Evolutionary conservation across 176 grass and related monocot genomes (phyloP).

Genomic region (Carex cristatella): DNA sequence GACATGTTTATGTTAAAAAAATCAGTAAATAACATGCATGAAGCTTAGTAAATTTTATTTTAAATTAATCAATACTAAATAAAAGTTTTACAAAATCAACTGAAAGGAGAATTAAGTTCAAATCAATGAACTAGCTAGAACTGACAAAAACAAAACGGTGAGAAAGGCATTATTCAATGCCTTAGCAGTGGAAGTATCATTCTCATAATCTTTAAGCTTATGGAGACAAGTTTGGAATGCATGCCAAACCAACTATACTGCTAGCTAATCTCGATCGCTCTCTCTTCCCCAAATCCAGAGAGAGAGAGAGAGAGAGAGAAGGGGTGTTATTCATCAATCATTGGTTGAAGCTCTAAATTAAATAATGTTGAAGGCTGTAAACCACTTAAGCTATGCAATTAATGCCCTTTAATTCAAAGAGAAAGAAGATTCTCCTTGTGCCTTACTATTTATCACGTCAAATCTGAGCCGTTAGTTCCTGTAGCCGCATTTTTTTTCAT

Average conservation of each 20-base stretch:
- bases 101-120: too few relatives aligned
- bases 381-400: not conserved
- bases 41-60: too few relatives aligned
- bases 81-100: too few relatives aligned
- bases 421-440: not conserved
- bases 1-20: too few relatives aligned
- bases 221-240: slow-evolving; percentile 11
- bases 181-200: not conserved
- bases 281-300: not conserved
- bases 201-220: not conserved
- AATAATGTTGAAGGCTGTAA: not conserved
- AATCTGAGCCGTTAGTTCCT: slow-evolving; percentile 11
- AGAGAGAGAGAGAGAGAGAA: not conserved
- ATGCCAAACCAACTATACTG: not conserved
- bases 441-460: not conserved
- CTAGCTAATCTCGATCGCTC: not conserved
- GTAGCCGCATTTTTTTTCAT: not conserved
- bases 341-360: not conserved
- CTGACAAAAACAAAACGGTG: too few relatives aligned
- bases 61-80: too few relatives aligned
- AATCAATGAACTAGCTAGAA: too few relatives aligned
- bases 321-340: too few relatives aligned
- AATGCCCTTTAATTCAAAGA: too few relatives aligned
- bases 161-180: not conserved
- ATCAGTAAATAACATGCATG: too few relatives aligned